Percentiles rank a stretch among this genome's conserved stretches.
phyloP scores from a whole-genome alignment of 768 basidiomycete genomes.

The Porphyrellus cyaneotinctus region DNA sequence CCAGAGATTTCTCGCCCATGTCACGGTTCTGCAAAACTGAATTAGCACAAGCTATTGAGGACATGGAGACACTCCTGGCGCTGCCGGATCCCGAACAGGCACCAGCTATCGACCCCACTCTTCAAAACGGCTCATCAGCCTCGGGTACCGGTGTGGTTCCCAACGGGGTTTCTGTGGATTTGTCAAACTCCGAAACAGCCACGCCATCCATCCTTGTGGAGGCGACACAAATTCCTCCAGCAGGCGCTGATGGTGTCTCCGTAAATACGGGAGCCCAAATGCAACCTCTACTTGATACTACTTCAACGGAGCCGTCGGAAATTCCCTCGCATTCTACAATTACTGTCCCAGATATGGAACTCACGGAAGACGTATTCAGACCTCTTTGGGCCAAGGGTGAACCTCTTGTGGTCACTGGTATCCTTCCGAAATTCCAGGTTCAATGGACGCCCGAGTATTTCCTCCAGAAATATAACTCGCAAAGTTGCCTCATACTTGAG shows the following conservation, averaged over 20 bases:
- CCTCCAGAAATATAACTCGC: slow-evolving; percentile 57
- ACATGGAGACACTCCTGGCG: slow-evolving; percentile 59
- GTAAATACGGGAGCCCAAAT: background rate
- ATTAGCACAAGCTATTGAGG: slow-evolving; percentile 57
- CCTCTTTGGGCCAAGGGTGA: slow-evolving; percentile 69
- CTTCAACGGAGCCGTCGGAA: slow-evolving; percentile 20
- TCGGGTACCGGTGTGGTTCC: background rate
- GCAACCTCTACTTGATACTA: slow-evolving; percentile 7
- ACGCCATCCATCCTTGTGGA: slow-evolving; percentile 11
- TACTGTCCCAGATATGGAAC: slow-evolving; percentile 43
- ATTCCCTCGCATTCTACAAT: slow-evolving; percentile 47
- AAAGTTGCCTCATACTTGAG: slow-evolving; percentile 71
- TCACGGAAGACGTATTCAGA: slow-evolving; percentile 60
- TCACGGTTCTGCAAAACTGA: slow-evolving; percentile 68
- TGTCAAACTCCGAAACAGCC: slow-evolving; percentile 1
- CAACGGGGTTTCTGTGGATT: slow-evolving; percentile 12
- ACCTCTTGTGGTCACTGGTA: slow-evolving; percentile 72
- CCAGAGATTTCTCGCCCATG: slow-evolving; percentile 71
- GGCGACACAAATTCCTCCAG: background rate
- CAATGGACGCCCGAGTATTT: slow-evolving; percentile 86
- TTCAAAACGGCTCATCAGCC: slow-evolving; percentile 17
- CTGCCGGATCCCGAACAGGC: slow-evolving; percentile 29
- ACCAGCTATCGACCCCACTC: slow-evolving; percentile 28
- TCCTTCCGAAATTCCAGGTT: slow-evolving; percentile 58
- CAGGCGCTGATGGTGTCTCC: slow-evolving; percentile 6